Evolutionary conservation across 148 eudicot species (phyloP), one percentile per base, ranked within the genome.

Genomic region (Camellia sinensis): DNA sequence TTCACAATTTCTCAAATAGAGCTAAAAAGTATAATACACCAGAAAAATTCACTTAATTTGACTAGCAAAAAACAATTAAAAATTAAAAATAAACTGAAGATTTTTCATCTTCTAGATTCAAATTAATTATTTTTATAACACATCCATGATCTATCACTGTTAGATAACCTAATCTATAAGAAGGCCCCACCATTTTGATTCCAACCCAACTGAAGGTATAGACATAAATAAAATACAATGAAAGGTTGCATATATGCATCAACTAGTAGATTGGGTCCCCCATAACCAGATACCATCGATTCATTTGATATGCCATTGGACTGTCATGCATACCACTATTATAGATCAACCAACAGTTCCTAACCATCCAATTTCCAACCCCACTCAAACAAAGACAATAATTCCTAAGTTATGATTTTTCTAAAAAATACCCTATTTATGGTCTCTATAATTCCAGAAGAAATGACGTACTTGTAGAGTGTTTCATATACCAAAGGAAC

Each of bases 401-500:
- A n/a, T n/a, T 56, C 60, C 2, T n/a, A n/a, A n/a, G 22, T 4
- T 3, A 21, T 6, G 5, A 53, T 0, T 40, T 40, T 60, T 11
- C 7, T 14, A 18, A 7, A 61, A 62, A 44, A 59, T 40, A 6
- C 29, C 74, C 73, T 29, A 7, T 43, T 7, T 5, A 71, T 60
- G 62, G 68, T 53, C 77, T 17, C 50, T 37, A 37, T 40, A 70
- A 67, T 67, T 68, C 40, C 72, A 76, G 10, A 71, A 45, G 72
- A 69, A 61, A 52, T 13, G 60, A 83, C 86, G 63, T 83, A 93
- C 99, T 88, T 93, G 92, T 93, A 90, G 44, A 96, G 98, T 21
- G 93, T 92, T 89, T 96, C 97, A 86, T 82, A 92, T 69, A 96
- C 93, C 75, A 94, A 83, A 60, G 99, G 99, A 84, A 96, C 98